These are phyloP conservation scores for Microdochium trichocladiopsis DNA, from an alignment of 2,329 filamentous ascomycete genomes.

Conservation along the genomic window DNA sequence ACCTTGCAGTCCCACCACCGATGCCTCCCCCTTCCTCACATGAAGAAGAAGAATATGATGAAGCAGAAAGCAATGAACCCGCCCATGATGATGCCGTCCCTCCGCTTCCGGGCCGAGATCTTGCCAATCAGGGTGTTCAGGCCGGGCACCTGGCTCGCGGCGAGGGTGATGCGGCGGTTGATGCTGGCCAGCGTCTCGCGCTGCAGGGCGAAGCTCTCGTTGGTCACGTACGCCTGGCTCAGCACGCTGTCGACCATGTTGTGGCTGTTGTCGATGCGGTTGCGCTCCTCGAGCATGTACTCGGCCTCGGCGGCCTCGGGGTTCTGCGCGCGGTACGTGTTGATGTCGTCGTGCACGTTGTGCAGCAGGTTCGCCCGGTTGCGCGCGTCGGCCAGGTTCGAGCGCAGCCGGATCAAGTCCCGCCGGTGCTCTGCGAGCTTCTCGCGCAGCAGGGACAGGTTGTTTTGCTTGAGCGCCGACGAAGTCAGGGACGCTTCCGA, in stretches of 20 bases:
- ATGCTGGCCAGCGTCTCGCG: conserved; percentile 83
- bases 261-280: conserved; percentile 81
- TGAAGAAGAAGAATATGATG: conserved; percentile 74
- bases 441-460: conserved; percentile 84
- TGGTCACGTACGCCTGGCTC: conserved; percentile 92
- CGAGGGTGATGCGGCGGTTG: conserved; percentile 81
- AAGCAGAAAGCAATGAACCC: conserved; percentile 89
- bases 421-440: conserved; percentile 81
- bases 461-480: conserved; percentile 95
- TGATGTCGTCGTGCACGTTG: conserved; percentile 87
- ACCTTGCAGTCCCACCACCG: neutral
- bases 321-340: conserved; percentile 77
- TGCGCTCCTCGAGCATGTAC: conserved; percentile 91
- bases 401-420: conserved; percentile 70
- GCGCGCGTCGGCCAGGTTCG: conserved; percentile 68
- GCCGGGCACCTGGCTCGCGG: conserved; percentile 85
- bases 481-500: conserved; percentile 81
- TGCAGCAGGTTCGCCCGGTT: conserved; percentile 85
- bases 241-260: conserved; percentile 84
- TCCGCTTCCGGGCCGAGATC: conserved; percentile 90
- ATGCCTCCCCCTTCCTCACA: conserved; percentile 33
- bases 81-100: conserved; percentile 91
- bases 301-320: conserved; percentile 82
- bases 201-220: conserved; percentile 83
- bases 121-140: conserved; percentile 86